These are phyloP conservation scores for Penicillium fimorum DNA, from an alignment of 495 filamentous ascomycete genomes.

Conservation along the genomic window DNA sequence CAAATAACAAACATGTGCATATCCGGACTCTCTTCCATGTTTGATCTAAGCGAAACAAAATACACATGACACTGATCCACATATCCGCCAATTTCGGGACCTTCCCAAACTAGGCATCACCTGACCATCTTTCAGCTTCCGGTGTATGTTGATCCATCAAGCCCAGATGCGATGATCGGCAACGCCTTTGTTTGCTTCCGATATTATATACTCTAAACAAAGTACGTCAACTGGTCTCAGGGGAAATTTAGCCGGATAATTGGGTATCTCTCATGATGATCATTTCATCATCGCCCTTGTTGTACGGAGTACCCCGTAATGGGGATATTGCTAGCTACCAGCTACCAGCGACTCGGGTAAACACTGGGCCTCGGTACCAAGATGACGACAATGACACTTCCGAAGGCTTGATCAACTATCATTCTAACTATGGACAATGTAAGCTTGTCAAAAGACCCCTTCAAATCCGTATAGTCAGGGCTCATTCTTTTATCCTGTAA, in stretches of 20 bases:
- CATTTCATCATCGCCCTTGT: slow-evolving; percentile 2
- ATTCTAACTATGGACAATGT: neutral
- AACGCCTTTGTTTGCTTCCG: neutral
- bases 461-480: neutral
- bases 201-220: neutral
- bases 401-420: neutral
- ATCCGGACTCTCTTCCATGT: neutral
- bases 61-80: slow-evolving; percentile 1
- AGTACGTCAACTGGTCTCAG: slow-evolving; percentile 1
- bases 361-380: neutral
- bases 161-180: slow-evolving; percentile 9
- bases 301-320: neutral
- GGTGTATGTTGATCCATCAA: slow-evolving; percentile 3
- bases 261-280: neutral
- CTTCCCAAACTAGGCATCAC: slow-evolving; percentile 10
- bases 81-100: neutral
- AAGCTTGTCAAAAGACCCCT: too few species aligned
- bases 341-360: slow-evolving; percentile 3
- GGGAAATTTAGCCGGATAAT: neutral
- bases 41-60: neutral
- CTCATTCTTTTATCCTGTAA: neutral
- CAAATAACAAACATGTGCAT: neutral
- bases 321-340: neutral
- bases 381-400: neutral
- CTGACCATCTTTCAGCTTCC: slow-evolving; percentile 3